Percentiles rank a stretch among this genome's conserved stretches.
Conservation (phyloP, 169 alveolate genomes). For the Babesia ovis region DNA sequence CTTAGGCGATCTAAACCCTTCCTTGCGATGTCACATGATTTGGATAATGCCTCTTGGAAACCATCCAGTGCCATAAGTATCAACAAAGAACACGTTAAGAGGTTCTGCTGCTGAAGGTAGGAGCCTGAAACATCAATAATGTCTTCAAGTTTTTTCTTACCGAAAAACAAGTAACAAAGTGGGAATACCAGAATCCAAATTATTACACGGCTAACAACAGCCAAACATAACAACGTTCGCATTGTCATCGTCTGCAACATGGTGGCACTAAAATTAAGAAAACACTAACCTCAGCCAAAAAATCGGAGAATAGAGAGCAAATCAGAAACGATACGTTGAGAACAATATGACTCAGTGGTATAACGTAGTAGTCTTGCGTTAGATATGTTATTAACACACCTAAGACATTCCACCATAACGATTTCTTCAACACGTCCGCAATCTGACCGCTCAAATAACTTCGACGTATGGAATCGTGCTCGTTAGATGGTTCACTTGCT, state of each 20-base stretch:
- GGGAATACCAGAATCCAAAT: slow-evolving; percentile 52
- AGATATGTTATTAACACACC: slow-evolving; percentile 49
- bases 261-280: not conserved
- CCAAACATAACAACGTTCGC: slow-evolving; percentile 31
- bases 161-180: slow-evolving; percentile 13
- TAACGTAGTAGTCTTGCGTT: slow-evolving; percentile 19
- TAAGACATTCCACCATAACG: slow-evolving; percentile 77
- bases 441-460: slow-evolving; percentile 74
- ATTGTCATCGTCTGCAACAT: slow-evolving; percentile 31
- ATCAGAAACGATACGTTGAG: slow-evolving; percentile 67
- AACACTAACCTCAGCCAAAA: slow-evolving; percentile 65
- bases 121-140: not conserved
- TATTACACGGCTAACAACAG: slow-evolving; percentile 24
- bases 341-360: slow-evolving; percentile 56
- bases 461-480: slow-evolving; percentile 23
- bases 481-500: not conserved
- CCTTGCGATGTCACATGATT: slow-evolving; percentile 65
- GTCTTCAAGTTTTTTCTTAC: slow-evolving; percentile 1
- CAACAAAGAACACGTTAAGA: slow-evolving; percentile 6
- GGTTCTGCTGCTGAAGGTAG: not conserved
- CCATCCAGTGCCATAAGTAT: slow-evolving; percentile 50
- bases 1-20: slow-evolving; percentile 72
- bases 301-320: slow-evolving; percentile 69
- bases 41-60: slow-evolving; percentile 63
- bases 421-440: slow-evolving; percentile 71